A percentile compares a stretch with the other conserved stretches of the same genome.
Conservation (phyloP, 2,329 filamentous ascomycete species). For the Beauveria sp. region DNA sequence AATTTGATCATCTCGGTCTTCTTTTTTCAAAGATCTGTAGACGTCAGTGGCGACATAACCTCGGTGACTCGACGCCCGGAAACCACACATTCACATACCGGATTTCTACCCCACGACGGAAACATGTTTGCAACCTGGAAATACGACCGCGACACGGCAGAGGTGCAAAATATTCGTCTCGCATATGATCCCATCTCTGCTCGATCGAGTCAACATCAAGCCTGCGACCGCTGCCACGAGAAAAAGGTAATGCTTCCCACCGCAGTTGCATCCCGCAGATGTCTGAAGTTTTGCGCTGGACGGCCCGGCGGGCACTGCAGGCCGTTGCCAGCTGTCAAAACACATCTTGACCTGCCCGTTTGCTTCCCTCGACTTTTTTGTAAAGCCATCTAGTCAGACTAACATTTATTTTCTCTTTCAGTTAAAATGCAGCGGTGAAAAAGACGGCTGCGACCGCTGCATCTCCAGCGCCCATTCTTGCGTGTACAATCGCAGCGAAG, state of each 20-base stretch:
- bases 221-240: constrained; percentile 31
- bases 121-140: constrained; percentile 32
- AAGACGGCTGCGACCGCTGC: constrained; percentile 30
- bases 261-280: not conserved
- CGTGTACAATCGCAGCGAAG: constrained; percentile 28
- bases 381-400: not conserved
- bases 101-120: not conserved
- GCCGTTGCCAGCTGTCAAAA: not conserved
- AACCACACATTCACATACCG: not conserved
- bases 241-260: constrained; percentile 26
- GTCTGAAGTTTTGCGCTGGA: not conserved
- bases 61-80: not conserved
- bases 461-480: constrained; percentile 23
- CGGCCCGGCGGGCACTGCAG: not conserved
- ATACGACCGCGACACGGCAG: constrained; percentile 30
- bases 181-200: constrained; percentile 30
- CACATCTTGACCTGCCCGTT: not conserved
- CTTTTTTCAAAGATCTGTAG: not conserved
- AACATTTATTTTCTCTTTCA: constrained; percentile 11
- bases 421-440: constrained; percentile 32
- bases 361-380: not conserved
- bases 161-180: constrained; percentile 29
- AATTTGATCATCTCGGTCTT: not conserved
- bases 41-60: not conserved
- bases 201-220: constrained; percentile 31